phyloP scores from a whole-genome alignment of 2,329 filamentous ascomycete genomes.

The Hypocrella siamensis region DNA sequence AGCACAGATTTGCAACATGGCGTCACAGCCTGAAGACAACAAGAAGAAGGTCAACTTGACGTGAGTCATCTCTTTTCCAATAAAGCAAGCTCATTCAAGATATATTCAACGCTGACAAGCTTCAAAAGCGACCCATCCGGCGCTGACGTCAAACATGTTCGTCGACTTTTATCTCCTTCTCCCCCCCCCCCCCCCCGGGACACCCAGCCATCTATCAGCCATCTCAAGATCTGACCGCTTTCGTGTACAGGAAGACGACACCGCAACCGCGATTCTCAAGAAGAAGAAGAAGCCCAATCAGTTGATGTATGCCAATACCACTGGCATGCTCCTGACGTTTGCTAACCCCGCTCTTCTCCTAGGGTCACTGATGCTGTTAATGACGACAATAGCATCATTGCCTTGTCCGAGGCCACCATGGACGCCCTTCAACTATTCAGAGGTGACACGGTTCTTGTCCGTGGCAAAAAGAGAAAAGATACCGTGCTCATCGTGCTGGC shows the following conservation, averaged over 20 bases:
- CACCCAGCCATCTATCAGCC: too few species aligned
- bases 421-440: constrained; percentile 96
- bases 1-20: constrained; percentile 42
- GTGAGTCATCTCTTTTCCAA: constrained; percentile 33
- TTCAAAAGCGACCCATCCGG: constrained; percentile 66
- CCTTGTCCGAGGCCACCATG: constrained; percentile 97
- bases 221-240: constrained; percentile 13
- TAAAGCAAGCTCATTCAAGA: neutral
- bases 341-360: constrained; percentile 2
- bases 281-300: constrained; percentile 99
- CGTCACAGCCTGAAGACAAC: constrained; percentile 48
- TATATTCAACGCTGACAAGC: constrained; percentile 22
- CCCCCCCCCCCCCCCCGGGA: too few species aligned
- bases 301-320: constrained; percentile 57
- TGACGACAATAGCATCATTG: constrained; percentile 99
- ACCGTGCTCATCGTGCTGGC: constrained; percentile 95
- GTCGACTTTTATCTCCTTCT: too few species aligned
- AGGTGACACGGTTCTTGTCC: constrained; percentile 92
- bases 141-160: constrained; percentile 70
- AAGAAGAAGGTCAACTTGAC: constrained; percentile 76
- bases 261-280: constrained; percentile 91
- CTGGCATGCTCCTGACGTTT: too few species aligned
- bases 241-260: constrained; percentile 62
- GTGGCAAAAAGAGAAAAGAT: constrained; percentile 99
- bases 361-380: constrained; percentile 97